A percentile compares a stretch with the other conserved stretches of the same genome.
Conservation (phyloP, 106 monocot genomes). For the Dactylorhiza incarnata region DNA sequence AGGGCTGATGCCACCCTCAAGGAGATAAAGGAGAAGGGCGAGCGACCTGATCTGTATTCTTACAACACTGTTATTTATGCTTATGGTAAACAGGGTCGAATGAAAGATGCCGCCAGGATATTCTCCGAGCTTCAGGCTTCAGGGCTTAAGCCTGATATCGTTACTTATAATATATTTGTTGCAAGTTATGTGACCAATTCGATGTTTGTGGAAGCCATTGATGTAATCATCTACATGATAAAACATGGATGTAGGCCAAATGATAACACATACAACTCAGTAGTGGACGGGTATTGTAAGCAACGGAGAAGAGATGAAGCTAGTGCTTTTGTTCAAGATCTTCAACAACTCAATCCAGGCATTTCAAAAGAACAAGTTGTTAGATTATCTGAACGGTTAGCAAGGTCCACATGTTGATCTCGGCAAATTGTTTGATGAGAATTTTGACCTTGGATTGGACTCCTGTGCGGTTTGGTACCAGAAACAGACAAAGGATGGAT, state of each 20-base stretch:
- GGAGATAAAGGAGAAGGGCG: constrained; percentile 61
- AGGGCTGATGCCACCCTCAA: constrained; percentile 59
- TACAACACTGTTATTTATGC: constrained; percentile 92
- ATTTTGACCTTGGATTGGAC: not conserved
- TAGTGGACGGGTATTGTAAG: constrained; percentile 66
- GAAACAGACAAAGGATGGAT: not conserved
- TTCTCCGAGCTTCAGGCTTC: constrained; percentile 67
- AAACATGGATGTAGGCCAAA: constrained; percentile 71
- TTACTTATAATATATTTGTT: constrained; percentile 88
- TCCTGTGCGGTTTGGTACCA: not conserved
- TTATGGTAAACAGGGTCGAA: constrained; percentile 66
- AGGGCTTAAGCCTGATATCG: constrained; percentile 77
- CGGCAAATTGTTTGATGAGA: not conserved
- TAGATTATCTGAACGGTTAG: constrained; percentile 43
- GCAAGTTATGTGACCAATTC: constrained; percentile 64
- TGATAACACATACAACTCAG: constrained; percentile 78
- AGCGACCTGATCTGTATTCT: constrained; percentile 69
- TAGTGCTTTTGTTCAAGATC: constrained; percentile 36
- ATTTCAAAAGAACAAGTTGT: constrained; percentile 34
- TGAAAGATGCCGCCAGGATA: constrained; percentile 84
- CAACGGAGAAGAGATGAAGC: constrained; percentile 63
- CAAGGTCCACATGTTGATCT: constrained; percentile 12
- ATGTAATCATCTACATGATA: constrained; percentile 70
- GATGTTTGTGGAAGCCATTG: constrained; percentile 90
- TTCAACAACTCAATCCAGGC: constrained; percentile 49